Evolutionary conservation across 2,329 filamentous ascomycete species (phyloP), one percentile per base, ranked within the genome.

Genomic region (Aspergillus sp.): DNA sequence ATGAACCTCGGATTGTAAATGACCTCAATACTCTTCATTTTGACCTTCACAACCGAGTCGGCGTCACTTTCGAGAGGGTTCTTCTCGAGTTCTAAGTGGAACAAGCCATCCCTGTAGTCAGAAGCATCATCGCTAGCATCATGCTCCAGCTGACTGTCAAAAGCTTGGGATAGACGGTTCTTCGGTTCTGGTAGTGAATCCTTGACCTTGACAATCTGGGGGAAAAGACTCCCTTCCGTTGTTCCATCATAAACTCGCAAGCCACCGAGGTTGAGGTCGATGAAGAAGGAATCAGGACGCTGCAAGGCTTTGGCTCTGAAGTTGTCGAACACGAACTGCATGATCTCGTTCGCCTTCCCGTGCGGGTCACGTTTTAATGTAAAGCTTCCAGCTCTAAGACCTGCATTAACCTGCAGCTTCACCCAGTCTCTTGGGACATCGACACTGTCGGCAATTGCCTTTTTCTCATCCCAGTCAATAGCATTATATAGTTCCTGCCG

Each of bases 391-490:
- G 94, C 96, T 64, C 91, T 90, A n/a, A 99, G 86, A 58, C 91
- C 94, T 53, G 95, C 89, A 73, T 98, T 92, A 52, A 99, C 81
- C 73, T 97, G 91, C 75, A 98, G 83, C 77, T 98, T 97, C 70
- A 99, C 84, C 8, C 92, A 92, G 68, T 99, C 95, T 57, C 91
- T 87, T 0, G 96, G 96, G 32, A 92, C 83, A 68, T 99, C 95
- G 3, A 99, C 88, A 44, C 90, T 89, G 66, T 96, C 92, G 0
- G 92, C 84, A 41, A 99, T 84, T 2, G 90, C 91, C 62, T 93
- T 88, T 81, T 97, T 98, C 77, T 99, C 95, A 64, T 99, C 91
- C 88, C 94, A 99, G 70, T 98, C 95, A 69, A 99, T 99, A 53
- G 92, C 96, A 68, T 96, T 90, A 75, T 98, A 99, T 8, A 99